A percentile compares a stretch with the other conserved stretches of the same genome.
Evolutionary conservation across 495 filamentous ascomycete genomes (phyloP).

Genomic region (Lasiosphaeris hirsuta): DNA sequence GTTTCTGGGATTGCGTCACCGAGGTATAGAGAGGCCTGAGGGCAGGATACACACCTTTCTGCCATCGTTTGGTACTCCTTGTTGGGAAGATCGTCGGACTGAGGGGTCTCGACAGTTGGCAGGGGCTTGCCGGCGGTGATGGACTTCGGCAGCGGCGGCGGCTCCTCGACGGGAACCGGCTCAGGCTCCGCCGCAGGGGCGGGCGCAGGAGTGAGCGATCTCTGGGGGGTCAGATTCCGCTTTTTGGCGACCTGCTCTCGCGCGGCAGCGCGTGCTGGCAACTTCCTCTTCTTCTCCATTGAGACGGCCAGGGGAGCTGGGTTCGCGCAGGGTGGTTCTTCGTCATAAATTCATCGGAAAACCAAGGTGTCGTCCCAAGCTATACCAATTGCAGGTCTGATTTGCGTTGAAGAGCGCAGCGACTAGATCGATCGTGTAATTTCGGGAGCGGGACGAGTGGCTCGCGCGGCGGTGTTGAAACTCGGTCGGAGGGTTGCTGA

Average conservation of each 20-base stretch:
- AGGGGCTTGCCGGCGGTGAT: slow-evolving; percentile 58
- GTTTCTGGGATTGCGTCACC: not conserved
- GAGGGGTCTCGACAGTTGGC: slow-evolving; percentile 68
- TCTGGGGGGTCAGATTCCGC: slow-evolving; percentile 20
- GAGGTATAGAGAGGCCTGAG: not conserved
- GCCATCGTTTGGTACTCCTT: slow-evolving; percentile 78
- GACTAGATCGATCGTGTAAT: no score
- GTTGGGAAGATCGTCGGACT: slow-evolving; percentile 58
- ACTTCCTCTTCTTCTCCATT: slow-evolving; percentile 58
- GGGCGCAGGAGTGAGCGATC: slow-evolving; percentile 36
- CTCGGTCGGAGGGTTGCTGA: not conserved
- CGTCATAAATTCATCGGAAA: slow-evolving; percentile 27
- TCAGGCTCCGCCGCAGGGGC: slow-evolving; percentile 29
- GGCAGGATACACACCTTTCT: slow-evolving; percentile 61
- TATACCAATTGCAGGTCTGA: not conserved
- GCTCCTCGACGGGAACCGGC: slow-evolving; percentile 22
- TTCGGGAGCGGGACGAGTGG: no score
- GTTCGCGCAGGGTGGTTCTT: slow-evolving; percentile 10
- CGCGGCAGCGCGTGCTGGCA: slow-evolving; percentile 48
- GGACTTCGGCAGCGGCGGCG: slow-evolving; percentile 58
- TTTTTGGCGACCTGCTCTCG: no score
- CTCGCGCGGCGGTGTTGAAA: not conserved
- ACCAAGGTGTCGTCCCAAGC: not conserved
- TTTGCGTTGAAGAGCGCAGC: no score
- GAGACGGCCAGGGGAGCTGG: slow-evolving; percentile 20